Evolutionary conservation across 192 early-diverging fungal genomes (phyloP).

Genomic region (Dissophora ornata): DNA sequence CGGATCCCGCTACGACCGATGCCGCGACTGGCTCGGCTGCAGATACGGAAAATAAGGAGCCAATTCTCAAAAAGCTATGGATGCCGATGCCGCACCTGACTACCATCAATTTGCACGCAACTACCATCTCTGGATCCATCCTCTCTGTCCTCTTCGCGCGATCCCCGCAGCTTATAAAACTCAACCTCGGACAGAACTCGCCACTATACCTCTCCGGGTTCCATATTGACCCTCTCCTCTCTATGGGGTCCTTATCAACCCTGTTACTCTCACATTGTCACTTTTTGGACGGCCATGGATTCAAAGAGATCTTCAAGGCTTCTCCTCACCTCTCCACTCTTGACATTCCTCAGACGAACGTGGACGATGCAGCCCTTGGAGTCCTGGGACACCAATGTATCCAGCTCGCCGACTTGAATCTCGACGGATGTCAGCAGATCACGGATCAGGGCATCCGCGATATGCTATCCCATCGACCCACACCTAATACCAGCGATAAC

Average conservation of each 20-base stretch:
- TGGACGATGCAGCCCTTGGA: conserved; percentile 24
- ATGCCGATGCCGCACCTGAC: conserved; percentile 26
- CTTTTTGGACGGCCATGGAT: conserved; percentile 49
- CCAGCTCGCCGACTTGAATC: conserved; percentile 9
- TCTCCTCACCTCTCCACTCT: conserved; percentile 10
- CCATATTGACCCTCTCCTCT: conserved; percentile 2
- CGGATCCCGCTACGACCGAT: background rate
- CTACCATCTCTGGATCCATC: conserved; percentile 32
- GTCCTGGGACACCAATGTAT: conserved; percentile 30
- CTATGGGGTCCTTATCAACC: conserved; percentile 8
- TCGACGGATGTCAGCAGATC: conserved; percentile 40
- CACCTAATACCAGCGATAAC: background rate
- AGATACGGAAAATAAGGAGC: background rate
- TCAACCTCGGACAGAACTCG: conserved; percentile 24
- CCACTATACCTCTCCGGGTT: conserved; percentile 31
- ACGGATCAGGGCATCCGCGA: conserved; percentile 48
- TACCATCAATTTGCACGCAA: conserved; percentile 38
- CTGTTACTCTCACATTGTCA: conserved; percentile 22
- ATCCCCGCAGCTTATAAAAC: conserved; percentile 25
- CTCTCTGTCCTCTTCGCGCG: conserved; percentile 25
- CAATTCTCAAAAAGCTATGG: background rate
- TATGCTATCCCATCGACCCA: conserved; percentile 26
- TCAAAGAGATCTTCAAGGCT: conserved; percentile 45
- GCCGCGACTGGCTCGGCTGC: background rate
- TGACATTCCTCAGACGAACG: conserved; percentile 33